Evolutionary conservation across 345 rosid genomes (phyloP), one percentile per base, ranked within the genome.

Genomic region (Pistacia vera): DNA sequence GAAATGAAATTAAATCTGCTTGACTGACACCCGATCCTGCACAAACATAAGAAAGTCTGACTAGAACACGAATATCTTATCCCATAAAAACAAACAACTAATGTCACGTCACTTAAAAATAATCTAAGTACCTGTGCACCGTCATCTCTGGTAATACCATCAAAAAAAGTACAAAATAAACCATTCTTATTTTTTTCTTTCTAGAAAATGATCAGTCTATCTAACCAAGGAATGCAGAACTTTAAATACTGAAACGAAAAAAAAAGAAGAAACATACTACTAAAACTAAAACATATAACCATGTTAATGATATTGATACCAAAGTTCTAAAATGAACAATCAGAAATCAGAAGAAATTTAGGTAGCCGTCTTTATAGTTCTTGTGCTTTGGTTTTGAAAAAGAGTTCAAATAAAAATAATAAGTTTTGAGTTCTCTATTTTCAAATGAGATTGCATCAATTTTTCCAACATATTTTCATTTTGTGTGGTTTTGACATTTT

Each of bases 1-100:
- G 85, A 88, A 96, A 96, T 5, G 98, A 86, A 84, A 96, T 96
- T 72, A 96, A 77, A 83, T 92, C 97, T 20, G 97, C 88, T 67
- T 95, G 88, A 76, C 93, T 97, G 66, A 89, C 83, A 76, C 88
- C 98, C 91, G 89, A 80, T 95, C 97, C 98, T 93, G 91, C 79
- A 85, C 57, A 82, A 73, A 73, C 79, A 80, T 62, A 63, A 52
- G 54, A 78, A 1, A 69, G 61, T 46, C 57, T 38, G 10, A 56
- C 63, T 66, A 68, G 10, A 52, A 67, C 30, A 63, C 56, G 16
- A 1, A 22, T 13, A 25, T 62, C 35, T 13, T 48, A 69, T 22
- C 4, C 22, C 22, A 55, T 22, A 22, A 25, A 20, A 57, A 41
- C 17, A 66, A 11, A 22, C 49, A n/a, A n/a, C 18, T n/a, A 13